Conservation (phyloP, 768 basidiomycete species). For the Russula virescens region DNA sequence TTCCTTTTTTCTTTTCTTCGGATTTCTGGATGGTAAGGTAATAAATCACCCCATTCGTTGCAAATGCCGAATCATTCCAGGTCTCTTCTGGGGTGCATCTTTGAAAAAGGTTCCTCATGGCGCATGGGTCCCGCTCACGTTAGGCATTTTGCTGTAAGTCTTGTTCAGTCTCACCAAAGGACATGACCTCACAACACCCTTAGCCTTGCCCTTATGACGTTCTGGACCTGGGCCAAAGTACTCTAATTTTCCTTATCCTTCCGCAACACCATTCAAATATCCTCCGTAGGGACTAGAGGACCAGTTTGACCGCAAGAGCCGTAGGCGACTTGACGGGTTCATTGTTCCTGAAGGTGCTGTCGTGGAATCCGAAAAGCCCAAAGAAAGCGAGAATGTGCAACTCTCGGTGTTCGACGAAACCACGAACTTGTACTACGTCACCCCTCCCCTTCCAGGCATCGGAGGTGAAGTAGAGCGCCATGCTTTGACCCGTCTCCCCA, state of each 20-base stretch:
- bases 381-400: background rate
- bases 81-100: slow-evolving; percentile 59
- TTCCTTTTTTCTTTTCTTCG: slow-evolving; percentile 47
- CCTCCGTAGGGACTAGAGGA: slow-evolving; percentile 46
- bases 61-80: slow-evolving; percentile 20
- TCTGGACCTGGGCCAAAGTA: slow-evolving; percentile 65
- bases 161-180: background rate
- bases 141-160: slow-evolving; percentile 46
- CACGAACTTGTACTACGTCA: slow-evolving; percentile 15
- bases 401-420: background rate
- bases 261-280: background rate
- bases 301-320: slow-evolving; percentile 50
- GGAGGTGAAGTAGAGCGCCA: slow-evolving; percentile 2
- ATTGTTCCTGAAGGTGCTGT: slow-evolving; percentile 34
- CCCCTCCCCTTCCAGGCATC: background rate
- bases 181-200: background rate
- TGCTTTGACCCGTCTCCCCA: slow-evolving; percentile 13
- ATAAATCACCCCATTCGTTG: background rate
- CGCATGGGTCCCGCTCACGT: slow-evolving; percentile 61
- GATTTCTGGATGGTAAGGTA: slow-evolving; percentile 53
- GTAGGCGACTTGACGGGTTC: slow-evolving; percentile 50
- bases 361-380: background rate
- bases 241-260: background rate
- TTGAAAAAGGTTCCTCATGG: slow-evolving; percentile 57
- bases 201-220: slow-evolving; percentile 44